Evolutionary conservation across 1,284 basidiomycete species (phyloP), one percentile per base, ranked within the genome.

Genomic region (Fomitopsis palustris): DNA sequence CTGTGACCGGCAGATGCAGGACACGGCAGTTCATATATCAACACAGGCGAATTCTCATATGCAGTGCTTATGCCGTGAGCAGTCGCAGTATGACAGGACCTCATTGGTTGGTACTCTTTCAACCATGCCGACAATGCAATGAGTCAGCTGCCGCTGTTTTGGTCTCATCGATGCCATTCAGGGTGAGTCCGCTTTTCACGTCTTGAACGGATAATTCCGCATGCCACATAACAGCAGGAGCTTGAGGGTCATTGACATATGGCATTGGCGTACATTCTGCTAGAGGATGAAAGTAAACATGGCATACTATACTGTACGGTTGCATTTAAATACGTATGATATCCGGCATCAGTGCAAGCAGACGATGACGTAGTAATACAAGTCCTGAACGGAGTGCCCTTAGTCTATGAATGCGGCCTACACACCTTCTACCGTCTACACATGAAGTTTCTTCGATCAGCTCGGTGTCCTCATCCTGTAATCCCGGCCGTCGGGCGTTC

Each of bases 391-490:
- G 29, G 53, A 33, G 51, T 57, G 49, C 43, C 49, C 49, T 14
- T 2, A 52, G 38, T 42, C 49, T 52, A 31, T 49, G 37, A n/a
- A n/a, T 23, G 23, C 27, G 25, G 35, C 35, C 35, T 35, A 35
- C 35, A 27, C 41, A 35, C 41, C 23, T 39, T 55, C 58, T 56
- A 60, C 27, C 55, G 17, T 60, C 54, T 56, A 60, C 31, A 9
- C 17, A 27, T 6, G 27, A 54, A 45, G 29, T 31, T 29, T 35
- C 43, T 29, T 45, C 31, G 4, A 41, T 56, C 37, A 56, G 53
- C 54, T 60, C 29, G 54, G 54, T 39, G 58, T 56, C 58, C 66
- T 68, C 67, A 69, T 66, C 57, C 58, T 62, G 42, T 60, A 63
- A 49, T 66, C 61, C 61, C 57, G 57, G 53, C 55, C 57, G n/a